Evolutionary conservation across 306 rosid genomes (phyloP).

Genomic region (Clitoria ternatea): DNA sequence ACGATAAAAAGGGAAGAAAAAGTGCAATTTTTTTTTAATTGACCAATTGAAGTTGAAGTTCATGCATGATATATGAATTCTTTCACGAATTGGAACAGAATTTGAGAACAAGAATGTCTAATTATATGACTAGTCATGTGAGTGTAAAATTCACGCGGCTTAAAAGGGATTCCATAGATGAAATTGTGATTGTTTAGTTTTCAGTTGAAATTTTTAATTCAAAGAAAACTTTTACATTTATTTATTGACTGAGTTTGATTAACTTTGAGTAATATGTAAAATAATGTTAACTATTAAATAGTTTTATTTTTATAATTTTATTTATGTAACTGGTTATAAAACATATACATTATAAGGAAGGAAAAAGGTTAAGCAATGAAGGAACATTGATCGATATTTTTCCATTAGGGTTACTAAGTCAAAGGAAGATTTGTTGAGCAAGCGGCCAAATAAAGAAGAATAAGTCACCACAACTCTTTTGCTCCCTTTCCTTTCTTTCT

Average conservation of each 20-base stretch:
- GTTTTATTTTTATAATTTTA: too few species aligned
- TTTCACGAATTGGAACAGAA: not conserved
- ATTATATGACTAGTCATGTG: not conserved
- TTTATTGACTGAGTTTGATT: too few species aligned
- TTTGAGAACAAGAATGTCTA: not conserved
- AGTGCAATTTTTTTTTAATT: not conserved
- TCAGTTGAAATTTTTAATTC: too few species aligned
- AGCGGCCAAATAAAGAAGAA: slow-evolving; percentile 53
- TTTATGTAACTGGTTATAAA: too few species aligned
- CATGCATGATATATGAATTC: not conserved
- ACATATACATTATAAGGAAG: too few species aligned
- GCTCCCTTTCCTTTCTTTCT: slow-evolving; percentile 26
- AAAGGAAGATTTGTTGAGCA: slow-evolving; percentile 76
- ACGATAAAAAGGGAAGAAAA: not conserved
- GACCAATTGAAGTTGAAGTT: not conserved
- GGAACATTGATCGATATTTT: slow-evolving; percentile 32
- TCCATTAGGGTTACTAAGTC: slow-evolving; percentile 49
- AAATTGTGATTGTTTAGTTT: too few species aligned
- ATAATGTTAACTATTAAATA: too few species aligned
- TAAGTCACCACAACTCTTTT: slow-evolving; percentile 45
- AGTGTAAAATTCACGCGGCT: slow-evolving; percentile 29
- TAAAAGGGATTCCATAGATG: slow-evolving; percentile 12
- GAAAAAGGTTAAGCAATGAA: slow-evolving; percentile 26
- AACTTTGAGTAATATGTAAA: too few species aligned
- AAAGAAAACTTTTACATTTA: too few species aligned